phyloP scores from a whole-genome alignment of 2,329 filamentous ascomycete species.

The Aureobasidium sp. region DNA sequence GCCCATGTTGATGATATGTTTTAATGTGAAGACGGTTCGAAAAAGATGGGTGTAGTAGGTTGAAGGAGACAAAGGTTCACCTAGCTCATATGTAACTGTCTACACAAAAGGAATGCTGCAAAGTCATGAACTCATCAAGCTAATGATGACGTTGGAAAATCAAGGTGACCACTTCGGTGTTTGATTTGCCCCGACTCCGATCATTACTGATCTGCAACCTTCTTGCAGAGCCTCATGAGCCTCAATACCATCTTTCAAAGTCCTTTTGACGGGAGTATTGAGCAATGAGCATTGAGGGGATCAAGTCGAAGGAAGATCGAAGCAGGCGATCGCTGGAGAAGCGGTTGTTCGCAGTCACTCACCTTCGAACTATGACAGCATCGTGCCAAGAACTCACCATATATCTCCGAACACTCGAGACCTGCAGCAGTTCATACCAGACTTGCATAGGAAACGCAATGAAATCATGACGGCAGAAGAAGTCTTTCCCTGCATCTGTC shows the following conservation, averaged over 20 bases:
- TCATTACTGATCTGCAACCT: background rate
- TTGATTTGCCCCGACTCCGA: conserved; percentile 7
- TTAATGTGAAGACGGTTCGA: background rate
- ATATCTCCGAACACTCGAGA: background rate
- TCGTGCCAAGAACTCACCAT: too few species aligned
- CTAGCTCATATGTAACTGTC: background rate
- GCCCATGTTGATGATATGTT: conserved; percentile 37
- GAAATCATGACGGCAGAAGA: background rate
- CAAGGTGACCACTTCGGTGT: background rate
- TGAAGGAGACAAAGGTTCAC: background rate
- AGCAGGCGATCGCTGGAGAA: too few species aligned
- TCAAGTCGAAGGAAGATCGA: too few species aligned
- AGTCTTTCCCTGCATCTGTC: too few species aligned
- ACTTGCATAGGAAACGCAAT: background rate
- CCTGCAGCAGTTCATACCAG: background rate
- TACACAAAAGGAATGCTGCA: background rate
- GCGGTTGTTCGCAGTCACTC: too few species aligned
- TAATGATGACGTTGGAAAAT: background rate
- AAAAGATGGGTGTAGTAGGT: background rate
- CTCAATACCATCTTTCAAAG: background rate
- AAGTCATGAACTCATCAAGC: conserved; percentile 10
- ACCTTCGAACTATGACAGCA: background rate
- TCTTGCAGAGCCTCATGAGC: background rate
- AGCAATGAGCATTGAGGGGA: background rate
- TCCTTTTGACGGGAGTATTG: background rate